A percentile compares a stretch with the other conserved stretches of the same genome.
Conservation (phyloP, 2,329 filamentous ascomycete species). For the Botrytis medusae region DNA sequence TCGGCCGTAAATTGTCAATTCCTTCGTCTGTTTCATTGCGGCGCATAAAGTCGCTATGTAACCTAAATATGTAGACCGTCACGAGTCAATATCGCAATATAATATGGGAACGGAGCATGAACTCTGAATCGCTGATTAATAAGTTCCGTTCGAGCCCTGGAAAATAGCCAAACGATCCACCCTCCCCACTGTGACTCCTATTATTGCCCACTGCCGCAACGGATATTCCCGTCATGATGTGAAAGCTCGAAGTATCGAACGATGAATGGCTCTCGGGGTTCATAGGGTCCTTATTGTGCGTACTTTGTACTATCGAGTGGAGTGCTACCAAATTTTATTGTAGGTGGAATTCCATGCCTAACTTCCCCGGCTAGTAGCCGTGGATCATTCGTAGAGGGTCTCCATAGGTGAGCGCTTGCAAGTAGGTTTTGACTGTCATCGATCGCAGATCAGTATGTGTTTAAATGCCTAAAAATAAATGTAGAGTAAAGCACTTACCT, state of each 20-base stretch:
- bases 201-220: not conserved
- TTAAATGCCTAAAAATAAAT: not conserved
- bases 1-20: not conserved
- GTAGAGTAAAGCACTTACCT: not conserved
- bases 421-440: not conserved
- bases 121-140: not conserved
- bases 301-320: not conserved
- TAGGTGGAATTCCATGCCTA: not conserved
- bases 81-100: conserved; percentile 6
- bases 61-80: not conserved
- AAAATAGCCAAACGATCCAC: not conserved
- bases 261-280: not conserved
- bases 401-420: not conserved
- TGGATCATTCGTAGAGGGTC: not conserved
- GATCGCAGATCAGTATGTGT: conserved; percentile 2
- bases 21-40: conserved; percentile 7
- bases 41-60: not conserved
- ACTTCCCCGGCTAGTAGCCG: not conserved
- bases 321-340: not conserved
- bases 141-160: not conserved
- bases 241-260: not conserved
- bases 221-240: not conserved
- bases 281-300: not conserved
- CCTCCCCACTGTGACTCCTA: conserved; percentile 13
- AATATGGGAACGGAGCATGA: not conserved